phyloP scores from a whole-genome alignment of 208 protist species.

The Acanthamoeba sp. region DNA sequence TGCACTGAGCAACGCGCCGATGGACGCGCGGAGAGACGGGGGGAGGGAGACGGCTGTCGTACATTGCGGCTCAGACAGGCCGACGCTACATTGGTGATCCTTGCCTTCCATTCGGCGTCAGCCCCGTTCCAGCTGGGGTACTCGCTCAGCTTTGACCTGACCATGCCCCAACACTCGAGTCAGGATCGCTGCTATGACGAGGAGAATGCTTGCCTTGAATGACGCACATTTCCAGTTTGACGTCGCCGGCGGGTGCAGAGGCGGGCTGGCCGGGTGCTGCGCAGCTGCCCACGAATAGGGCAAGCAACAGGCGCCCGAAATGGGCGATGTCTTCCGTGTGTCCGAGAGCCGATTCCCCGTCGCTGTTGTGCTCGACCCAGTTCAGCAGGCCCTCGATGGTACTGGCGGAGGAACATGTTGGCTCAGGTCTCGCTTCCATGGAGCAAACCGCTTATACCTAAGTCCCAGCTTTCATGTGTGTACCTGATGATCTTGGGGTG shows the following conservation, averaged over 20 bases:
- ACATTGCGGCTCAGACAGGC: background rate
- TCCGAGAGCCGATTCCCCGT: background rate
- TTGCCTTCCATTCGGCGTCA: background rate
- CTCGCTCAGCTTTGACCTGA: background rate
- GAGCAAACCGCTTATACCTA: too few relatives aligned
- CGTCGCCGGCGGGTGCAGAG: background rate
- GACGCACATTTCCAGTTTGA: background rate
- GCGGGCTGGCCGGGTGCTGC: background rate
- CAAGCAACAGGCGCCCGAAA: background rate
- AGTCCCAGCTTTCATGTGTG: too few relatives aligned
- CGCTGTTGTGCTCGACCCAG: background rate
- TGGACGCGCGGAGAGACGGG: too few relatives aligned
- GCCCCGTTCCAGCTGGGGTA: background rate
- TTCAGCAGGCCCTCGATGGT: background rate
- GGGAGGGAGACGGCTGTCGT: too few relatives aligned
- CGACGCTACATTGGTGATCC: background rate
- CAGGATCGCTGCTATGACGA: background rate
- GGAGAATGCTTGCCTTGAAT: too few relatives aligned
- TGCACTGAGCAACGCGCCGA: too few relatives aligned
- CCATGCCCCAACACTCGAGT: background rate
- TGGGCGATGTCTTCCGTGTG: background rate
- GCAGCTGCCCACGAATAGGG: background rate
- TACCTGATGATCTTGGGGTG: slow-evolving; percentile 44
- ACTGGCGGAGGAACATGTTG: background rate
- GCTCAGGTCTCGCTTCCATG: too few relatives aligned